Conservation (phyloP, 257 asterid species). For the Primulina tabacum region DNA sequence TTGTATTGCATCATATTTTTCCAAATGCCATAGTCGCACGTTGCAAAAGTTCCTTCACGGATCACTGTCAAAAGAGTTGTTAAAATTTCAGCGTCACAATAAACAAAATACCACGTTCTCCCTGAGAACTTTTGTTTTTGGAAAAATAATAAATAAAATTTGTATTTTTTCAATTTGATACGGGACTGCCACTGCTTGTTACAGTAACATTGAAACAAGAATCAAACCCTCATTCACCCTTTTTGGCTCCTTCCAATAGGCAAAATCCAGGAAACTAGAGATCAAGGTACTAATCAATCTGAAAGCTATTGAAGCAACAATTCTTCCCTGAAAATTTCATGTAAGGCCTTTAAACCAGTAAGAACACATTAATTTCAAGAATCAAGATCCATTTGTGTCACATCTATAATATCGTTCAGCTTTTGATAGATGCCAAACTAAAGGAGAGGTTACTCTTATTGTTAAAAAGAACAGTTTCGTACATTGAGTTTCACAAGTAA, state of each 20-base stretch:
- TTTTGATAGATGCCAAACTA: slow-evolving; percentile 7
- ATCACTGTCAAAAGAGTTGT: slow-evolving; percentile 62
- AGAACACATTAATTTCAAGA: slow-evolving; percentile 6
- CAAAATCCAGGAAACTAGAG: slow-evolving; percentile 2
- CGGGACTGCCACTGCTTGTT: background rate
- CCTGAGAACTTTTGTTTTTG: no score
- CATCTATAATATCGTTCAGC: slow-evolving; percentile 4
- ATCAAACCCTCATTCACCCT: no score
- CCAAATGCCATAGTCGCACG: slow-evolving; percentile 81
- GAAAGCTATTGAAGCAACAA: slow-evolving; percentile 91
- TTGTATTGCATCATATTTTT: slow-evolving; percentile 62
- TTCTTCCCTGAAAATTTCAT: slow-evolving; percentile 61
- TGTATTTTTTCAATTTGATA: background rate
- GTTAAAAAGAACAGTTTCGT: background rate
- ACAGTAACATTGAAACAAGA: background rate
- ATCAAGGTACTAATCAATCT: slow-evolving; percentile 64
- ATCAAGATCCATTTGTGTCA: background rate
- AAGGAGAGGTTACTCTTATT: background rate
- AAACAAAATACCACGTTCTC: background rate
- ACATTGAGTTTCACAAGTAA: background rate
- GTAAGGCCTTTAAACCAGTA: slow-evolving; percentile 12
- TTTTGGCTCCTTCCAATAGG: background rate
- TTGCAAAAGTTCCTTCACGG: slow-evolving; percentile 75
- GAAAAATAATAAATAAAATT: no score
- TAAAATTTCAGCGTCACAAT: slow-evolving; percentile 16